These are phyloP conservation scores for Pichia cephalocereana DNA, from an alignment of 805 yeast species.

Conservation along the genomic window DNA sequence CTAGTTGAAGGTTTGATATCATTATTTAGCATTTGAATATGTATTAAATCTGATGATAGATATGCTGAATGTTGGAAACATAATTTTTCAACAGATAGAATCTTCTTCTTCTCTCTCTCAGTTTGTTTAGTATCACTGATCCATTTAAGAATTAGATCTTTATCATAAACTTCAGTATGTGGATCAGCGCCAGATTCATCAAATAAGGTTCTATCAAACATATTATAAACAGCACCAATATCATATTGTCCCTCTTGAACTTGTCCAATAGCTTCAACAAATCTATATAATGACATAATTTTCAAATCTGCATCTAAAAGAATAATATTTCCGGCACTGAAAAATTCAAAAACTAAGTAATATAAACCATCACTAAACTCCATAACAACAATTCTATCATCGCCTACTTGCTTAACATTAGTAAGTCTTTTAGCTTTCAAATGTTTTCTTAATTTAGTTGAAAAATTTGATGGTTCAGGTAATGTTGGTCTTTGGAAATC, in stretches of 20 bases:
- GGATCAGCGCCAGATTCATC: constrained; percentile 1
- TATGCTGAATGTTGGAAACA: constrained; percentile 61
- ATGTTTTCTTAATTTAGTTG: constrained; percentile 77
- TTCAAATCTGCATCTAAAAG: constrained; percentile 59
- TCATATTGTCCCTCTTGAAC: constrained; percentile 59
- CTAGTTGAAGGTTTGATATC: constrained; percentile 34
- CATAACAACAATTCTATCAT: constrained; percentile 76
- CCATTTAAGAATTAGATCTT: constrained; percentile 32
- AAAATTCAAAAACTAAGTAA: constrained; percentile 79
- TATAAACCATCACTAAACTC: constrained; percentile 76
- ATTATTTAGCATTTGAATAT: constrained; percentile 39
- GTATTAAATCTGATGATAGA: constrained; percentile 70
- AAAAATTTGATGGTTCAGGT: constrained; percentile 78
- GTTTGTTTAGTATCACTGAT: constrained; percentile 25
- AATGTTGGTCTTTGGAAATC: constrained; percentile 75
- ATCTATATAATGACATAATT: constrained; percentile 67
- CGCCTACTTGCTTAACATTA: constrained; percentile 60
- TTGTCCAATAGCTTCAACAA: constrained; percentile 47
- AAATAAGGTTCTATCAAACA: constrained; percentile 50
- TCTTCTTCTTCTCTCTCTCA: constrained; percentile 33
- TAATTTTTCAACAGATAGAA: constrained; percentile 58
- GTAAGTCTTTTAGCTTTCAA: constrained; percentile 72
- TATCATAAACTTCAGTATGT: constrained; percentile 17
- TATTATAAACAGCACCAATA: constrained; percentile 61
- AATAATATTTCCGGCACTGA: constrained; percentile 89